Base-by-base conservation (phyloP, 345 rosid species). In the Salix viminalis region DNA sequence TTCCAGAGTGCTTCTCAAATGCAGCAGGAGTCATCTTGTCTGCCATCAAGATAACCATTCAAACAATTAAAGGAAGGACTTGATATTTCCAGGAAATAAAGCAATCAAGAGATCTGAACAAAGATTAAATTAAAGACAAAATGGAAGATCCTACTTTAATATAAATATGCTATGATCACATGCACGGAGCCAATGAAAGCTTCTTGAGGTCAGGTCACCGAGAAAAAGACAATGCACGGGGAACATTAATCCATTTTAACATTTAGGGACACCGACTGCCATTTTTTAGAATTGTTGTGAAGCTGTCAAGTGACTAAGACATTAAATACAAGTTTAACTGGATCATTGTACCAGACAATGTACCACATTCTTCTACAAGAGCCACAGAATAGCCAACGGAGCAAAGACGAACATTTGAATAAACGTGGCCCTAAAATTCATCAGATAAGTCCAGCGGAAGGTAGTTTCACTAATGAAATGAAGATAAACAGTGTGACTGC, bases 1-100 rank as follows among this genome's bases (percentile, higher is more conserved):
- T 91, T 60, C 99, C 99, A 75, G 99, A 94, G 84, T 96, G 99
- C 91, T 96, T 96, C 91, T 96, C 99, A 75, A 96, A 96, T 24
- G 97, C 98, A 82, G 97, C 95, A 10, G 98, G 99, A 79, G 97
- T 92, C 84, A 94, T 78, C 91, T 92, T 96, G 74, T 86, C 99
- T 96, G 83, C 67, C 73, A 88, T 73, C 76, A 68, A 70, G 82
- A 84, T 72, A 71, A 76, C 54, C 76, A 76, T 26, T 39, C 64
- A 74, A 67, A 82, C 54, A 76, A 71, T 75, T 48, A 84, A 77
- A 75, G 71, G 34, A 78, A 69, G 10, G 15, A 28, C 28, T 46
- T 2, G 15, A 30, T 30, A n/a, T 26, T 44, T 15, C 18, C 44
- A 39, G 50, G 52, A 67, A 58, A 28, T 16, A 30, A 66, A 61